A percentile compares a stretch with the other conserved stretches of the same genome.
phyloP scores from a whole-genome alignment of 2,329 filamentous ascomycete genomes.

The Fusarium hostae region DNA sequence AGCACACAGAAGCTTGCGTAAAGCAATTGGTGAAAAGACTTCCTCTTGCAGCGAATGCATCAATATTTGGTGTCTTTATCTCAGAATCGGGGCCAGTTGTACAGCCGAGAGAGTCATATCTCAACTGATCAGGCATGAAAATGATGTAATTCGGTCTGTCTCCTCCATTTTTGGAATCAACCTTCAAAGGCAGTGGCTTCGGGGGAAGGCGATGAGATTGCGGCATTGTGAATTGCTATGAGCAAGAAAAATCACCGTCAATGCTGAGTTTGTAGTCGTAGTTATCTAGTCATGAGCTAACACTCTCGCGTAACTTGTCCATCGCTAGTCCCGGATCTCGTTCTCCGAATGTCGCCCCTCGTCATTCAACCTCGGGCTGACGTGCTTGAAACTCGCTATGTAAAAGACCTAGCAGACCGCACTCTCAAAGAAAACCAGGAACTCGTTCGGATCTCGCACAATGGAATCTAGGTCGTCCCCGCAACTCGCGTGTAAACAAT shows the following conservation, averaged over 20 bases:
- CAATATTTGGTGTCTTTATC: constrained; percentile 55
- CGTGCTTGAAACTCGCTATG: constrained; percentile 21
- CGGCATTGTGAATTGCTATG: constrained; percentile 18
- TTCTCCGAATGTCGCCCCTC: constrained; percentile 24
- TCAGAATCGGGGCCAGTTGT: constrained; percentile 39
- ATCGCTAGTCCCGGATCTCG: constrained; percentile 34
- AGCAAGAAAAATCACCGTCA: not conserved
- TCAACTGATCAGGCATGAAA: constrained; percentile 61
- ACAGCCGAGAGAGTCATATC: constrained; percentile 56
- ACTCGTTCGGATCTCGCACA: constrained; percentile 31
- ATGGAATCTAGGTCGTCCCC: not conserved
- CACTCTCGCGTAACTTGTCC: not conserved
- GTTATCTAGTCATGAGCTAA: not conserved
- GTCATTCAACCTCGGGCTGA: constrained; percentile 11
- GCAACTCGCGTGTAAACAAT: constrained; percentile 37
- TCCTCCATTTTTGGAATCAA: constrained; percentile 45
- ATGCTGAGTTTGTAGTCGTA: not conserved
- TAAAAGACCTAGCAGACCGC: not conserved
- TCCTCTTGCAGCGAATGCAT: constrained; percentile 52
- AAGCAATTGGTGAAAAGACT: constrained; percentile 59
- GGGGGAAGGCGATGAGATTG: constrained; percentile 6
- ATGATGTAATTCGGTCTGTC: constrained; percentile 53
- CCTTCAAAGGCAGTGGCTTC: constrained; percentile 38
- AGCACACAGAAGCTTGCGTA: constrained; percentile 58
- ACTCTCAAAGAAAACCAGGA: not conserved